These are phyloP conservation scores for Coleophoma crateriformis DNA, from an alignment of 2,329 filamentous ascomycete species.

Conservation along the genomic window DNA sequence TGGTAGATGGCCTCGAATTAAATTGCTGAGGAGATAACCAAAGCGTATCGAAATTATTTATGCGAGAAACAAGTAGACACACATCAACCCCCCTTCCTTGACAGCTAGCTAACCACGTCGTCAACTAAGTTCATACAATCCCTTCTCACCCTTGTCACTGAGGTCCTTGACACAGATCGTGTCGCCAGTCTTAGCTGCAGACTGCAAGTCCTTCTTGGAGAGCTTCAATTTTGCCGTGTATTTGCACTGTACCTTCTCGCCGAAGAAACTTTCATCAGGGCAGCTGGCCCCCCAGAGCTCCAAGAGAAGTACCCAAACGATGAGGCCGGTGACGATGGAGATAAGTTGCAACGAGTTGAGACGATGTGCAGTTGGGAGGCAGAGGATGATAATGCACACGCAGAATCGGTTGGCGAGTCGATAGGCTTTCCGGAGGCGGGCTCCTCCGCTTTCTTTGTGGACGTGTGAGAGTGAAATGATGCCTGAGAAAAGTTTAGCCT, in stretches of 20 bases:
- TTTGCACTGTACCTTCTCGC: conserved; percentile 27
- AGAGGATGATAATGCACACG: conserved; percentile 46
- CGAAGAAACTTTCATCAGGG: conserved; percentile 37
- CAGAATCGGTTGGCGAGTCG: conserved; percentile 44
- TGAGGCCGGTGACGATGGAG: conserved; percentile 36
- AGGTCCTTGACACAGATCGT: background rate
- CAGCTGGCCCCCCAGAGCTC: conserved; percentile 46
- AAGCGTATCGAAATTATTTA: no score
- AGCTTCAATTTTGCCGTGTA: conserved; percentile 38
- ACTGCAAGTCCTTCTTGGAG: conserved; percentile 28
- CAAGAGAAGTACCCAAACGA: conserved; percentile 38
- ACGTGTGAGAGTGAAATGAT: conserved; percentile 49
- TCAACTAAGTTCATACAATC: conserved; percentile 1
- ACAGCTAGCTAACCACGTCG: no score
- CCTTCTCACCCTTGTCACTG: background rate
- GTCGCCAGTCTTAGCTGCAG: background rate
- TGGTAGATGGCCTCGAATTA: no score
- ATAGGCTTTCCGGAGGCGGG: conserved; percentile 43
- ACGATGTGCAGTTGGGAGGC: conserved; percentile 43
- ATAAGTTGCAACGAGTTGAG: conserved; percentile 42
- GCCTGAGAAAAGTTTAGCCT: conserved; percentile 15
- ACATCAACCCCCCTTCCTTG: no score
- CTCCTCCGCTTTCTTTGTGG: conserved; percentile 44
- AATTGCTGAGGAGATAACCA: no score
- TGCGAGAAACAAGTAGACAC: no score